phyloP scores from a whole-genome alignment of 2,329 filamentous ascomycete species.

The Penicillium crustosum region DNA sequence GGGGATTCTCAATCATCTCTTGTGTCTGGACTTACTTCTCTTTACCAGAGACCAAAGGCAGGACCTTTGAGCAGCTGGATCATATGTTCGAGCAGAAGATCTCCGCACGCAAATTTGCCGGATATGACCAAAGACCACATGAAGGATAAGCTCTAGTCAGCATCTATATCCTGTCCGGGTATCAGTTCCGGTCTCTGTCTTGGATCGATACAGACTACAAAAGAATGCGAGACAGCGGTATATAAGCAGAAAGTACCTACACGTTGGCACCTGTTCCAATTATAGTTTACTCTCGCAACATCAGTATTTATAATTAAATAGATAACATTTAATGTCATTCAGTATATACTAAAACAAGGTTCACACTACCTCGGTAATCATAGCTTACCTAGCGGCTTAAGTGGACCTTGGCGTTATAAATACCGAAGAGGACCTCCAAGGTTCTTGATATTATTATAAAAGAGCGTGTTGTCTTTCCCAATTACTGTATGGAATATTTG shows the following conservation, averaged over 20 bases:
- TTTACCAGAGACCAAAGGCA: slow-evolving; percentile 25
- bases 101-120: not conserved
- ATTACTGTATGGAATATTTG: too few species aligned
- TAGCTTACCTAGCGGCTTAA: not conserved
- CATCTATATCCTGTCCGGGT: not conserved
- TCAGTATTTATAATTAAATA: not conserved
- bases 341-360: not conserved
- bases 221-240: not conserved
- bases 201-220: not conserved
- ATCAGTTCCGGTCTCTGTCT: not conserved
- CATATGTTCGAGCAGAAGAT: slow-evolving; percentile 6
- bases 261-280: not conserved
- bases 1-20: slow-evolving; percentile 15
- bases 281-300: not conserved
- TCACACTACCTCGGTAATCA: not conserved
- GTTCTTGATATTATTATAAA: not conserved
- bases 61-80: slow-evolving; percentile 20
- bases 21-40: slow-evolving; percentile 23
- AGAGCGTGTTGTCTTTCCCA: not conserved
- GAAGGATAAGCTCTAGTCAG: not conserved
- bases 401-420: not conserved
- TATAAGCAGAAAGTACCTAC: not conserved
- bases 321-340: not conserved
- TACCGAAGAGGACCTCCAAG: not conserved
- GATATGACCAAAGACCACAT: not conserved